Evolutionary conservation across 371 early-diverging fungal species (phyloP).

Genomic region (Mortierella sp.): DNA sequence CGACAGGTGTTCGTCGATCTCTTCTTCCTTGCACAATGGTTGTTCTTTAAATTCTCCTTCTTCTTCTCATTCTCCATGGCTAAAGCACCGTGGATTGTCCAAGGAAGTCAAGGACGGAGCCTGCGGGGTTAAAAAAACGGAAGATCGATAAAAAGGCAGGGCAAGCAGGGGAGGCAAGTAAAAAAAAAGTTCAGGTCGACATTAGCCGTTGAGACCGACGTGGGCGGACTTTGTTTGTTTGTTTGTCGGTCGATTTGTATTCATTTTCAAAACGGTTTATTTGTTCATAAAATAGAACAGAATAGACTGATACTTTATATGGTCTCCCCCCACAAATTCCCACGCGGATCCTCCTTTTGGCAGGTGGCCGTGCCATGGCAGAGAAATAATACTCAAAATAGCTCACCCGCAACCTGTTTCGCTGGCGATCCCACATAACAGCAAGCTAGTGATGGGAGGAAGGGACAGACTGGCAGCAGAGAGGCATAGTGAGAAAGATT

Average conservation of each 20-base stretch:
- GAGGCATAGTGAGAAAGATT: no score
- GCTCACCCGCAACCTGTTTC: no score
- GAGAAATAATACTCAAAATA: not conserved
- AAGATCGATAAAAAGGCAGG: no score
- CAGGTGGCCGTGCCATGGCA: not conserved
- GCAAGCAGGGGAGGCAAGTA: not conserved
- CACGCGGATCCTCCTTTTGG: constrained; percentile 28
- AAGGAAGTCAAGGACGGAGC: no score
- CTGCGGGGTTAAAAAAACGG: no score
- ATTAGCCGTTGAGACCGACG: constrained; percentile 4
- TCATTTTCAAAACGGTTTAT: not conserved
- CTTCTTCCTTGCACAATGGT: no score
- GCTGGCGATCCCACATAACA: not conserved
- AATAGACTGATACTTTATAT: no score
- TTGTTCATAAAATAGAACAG: not conserved
- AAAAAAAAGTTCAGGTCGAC: not conserved
- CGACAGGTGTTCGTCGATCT: no score
- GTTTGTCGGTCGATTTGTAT: not conserved
- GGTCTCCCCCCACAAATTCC: constrained; percentile 43
- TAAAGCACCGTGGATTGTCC: no score
- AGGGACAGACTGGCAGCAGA: no score
- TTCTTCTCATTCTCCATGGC: no score
- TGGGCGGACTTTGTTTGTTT: constrained; percentile 6
- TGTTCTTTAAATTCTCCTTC: no score
- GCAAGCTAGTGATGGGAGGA: not conserved